phyloP scores from a whole-genome alignment of 352 stramenopile genomes.

The Globisporangium solare region DNA sequence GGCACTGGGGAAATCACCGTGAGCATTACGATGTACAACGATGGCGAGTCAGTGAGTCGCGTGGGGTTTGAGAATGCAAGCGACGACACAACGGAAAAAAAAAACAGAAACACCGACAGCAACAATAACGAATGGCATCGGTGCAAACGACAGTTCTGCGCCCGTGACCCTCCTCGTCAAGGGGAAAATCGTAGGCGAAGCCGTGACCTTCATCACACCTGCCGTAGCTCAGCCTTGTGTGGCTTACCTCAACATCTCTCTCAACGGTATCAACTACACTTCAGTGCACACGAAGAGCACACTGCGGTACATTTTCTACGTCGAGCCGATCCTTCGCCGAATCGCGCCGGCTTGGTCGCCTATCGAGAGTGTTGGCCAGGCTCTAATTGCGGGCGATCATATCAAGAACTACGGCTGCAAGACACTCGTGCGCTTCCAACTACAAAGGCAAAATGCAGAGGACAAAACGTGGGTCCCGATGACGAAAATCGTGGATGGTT shows the following conservation, averaged over 20 bases:
- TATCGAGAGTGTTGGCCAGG: slow-evolving; percentile 24
- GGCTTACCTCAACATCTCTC: slow-evolving; percentile 54
- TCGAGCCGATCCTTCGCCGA: slow-evolving; percentile 42
- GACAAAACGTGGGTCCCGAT: slow-evolving; percentile 11
- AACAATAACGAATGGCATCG: neutral
- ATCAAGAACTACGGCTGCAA: slow-evolving; percentile 50
- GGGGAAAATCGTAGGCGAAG: slow-evolving; percentile 57
- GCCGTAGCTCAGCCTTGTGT: slow-evolving; percentile 30
- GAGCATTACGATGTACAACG: slow-evolving; percentile 25
- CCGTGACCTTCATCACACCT: slow-evolving; percentile 46
- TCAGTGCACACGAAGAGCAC: slow-evolving; percentile 30
- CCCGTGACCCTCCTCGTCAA: slow-evolving; percentile 26
- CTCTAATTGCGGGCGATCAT: slow-evolving; percentile 41
- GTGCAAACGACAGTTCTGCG: neutral
- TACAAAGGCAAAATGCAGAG: slow-evolving; percentile 22
- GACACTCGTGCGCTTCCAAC: slow-evolving; percentile 36
- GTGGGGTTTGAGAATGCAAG: too few species aligned
- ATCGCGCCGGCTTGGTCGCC: slow-evolving; percentile 47
- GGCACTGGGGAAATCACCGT: slow-evolving; percentile 67
- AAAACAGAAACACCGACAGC: neutral
- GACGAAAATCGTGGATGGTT: slow-evolving; percentile 21
- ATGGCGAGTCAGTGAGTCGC: slow-evolving; percentile 3
- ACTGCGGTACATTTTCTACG: slow-evolving; percentile 58
- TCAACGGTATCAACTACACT: slow-evolving; percentile 80
- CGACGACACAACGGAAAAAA: too few species aligned